Base-by-base conservation (phyloP, 2,329 filamentous ascomycete genomes). In the Meredithiella fracta region DNA sequence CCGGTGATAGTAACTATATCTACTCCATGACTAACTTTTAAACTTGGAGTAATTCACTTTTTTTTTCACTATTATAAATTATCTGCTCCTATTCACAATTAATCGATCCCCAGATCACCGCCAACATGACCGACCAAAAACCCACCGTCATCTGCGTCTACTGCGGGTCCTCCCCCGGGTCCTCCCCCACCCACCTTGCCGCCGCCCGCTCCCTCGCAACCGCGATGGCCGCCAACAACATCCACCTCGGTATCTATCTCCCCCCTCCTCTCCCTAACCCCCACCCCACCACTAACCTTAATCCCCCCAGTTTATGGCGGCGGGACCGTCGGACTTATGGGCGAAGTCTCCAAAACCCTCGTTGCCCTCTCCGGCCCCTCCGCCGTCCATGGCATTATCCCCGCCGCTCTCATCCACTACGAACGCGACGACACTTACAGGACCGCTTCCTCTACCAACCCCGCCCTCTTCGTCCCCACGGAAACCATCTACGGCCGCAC, bases 321-420 rank as follows among this genome's bases (percentile, higher is more conserved):
- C 62, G 92, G 92, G 64, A 97, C 91, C 1, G 81, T 88, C 38
- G 92, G 92, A 8, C 77, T 98, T 49, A 98, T 98, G 92, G 92
- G 92, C 65, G 89, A 96, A 66, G 70, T 97, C 9, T 88, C 92
- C 49, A 84, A 83, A 63, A 90, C 87, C 0, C 81, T 98, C 26
- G 88, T 94, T 62, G 76, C 84, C 0, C 79, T 96, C 60, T 82
- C 83, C 3, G 91, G 92, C 2, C 87, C 90, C 0, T 68, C 81
- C 53, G 72, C 84, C 11, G 92, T 97, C 15, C 91, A 96, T 71
- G 92, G 92, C 65, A 86, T 98, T 67, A 96, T 98, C 64, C 92
- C 92, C 3, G 78, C 83, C 53, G 85, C 91, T 0, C 78, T 98
- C 4, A 80, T 96, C 47, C 77, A 78, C 62, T 84, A 83, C 67